Conservation (phyloP, 2,329 filamentous ascomycete genomes). For the Botrytis cinerea region DNA sequence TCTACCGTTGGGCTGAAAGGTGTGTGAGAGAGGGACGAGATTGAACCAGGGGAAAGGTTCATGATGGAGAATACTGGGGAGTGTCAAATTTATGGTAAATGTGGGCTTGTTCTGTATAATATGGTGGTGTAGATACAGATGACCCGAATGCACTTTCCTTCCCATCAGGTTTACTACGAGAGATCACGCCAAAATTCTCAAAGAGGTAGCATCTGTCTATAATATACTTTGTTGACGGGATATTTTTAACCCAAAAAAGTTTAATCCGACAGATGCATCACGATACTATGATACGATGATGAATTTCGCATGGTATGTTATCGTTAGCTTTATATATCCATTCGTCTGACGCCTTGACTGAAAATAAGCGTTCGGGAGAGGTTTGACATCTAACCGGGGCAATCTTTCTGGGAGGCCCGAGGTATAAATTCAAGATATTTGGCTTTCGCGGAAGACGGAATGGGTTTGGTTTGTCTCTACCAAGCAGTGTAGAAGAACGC, state of each 20-base stretch:
- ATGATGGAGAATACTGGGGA: conserved; percentile 11
- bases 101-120: not conserved
- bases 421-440: not conserved
- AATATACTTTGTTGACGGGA: not conserved
- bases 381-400: not conserved
- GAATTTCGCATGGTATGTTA: not conserved
- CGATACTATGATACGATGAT: conserved; percentile 13
- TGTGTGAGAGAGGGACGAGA: not conserved
- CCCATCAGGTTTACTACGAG: not conserved
- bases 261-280: not conserved
- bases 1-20: conserved; percentile 18
- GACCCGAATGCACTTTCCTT: not conserved
- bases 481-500: not conserved
- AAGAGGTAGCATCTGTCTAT: not conserved
- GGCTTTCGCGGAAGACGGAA: conserved; percentile 22
- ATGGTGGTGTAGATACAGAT: not conserved
- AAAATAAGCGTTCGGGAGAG: conserved; percentile 18
- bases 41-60: conserved; percentile 17
- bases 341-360: conserved; percentile 2
- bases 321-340: not conserved
- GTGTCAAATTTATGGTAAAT: not conserved
- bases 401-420: not conserved
- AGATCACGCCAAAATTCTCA: conserved; percentile 2
- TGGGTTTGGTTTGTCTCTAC: not conserved
- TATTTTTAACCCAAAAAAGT: not conserved